Base-by-base conservation (phyloP, 2,329 filamentous ascomycete genomes). In the Calonectria multiphialidica region DNA sequence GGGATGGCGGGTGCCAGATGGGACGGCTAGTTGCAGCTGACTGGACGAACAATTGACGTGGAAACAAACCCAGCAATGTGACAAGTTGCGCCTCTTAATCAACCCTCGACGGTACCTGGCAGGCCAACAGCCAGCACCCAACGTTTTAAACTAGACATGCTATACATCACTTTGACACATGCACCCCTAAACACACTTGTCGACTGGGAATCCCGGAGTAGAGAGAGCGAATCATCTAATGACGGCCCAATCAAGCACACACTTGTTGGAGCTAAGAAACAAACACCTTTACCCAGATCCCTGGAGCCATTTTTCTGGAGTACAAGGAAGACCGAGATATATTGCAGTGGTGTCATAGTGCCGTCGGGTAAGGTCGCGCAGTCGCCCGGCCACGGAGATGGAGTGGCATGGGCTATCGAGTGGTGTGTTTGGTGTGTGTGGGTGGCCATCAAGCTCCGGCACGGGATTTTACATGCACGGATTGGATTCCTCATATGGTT, bases 321-420 rank as follows among this genome's bases (percentile, higher is more conserved):
- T 42, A 33, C 23, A 61, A 33, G 28, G 37, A 49, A 57, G 57
- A 45, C 35, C 47, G 53, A 49, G 57, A 71, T 63, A 68, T 45
- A 61, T 68, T 62, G 44, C 37, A 23, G 49, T 64, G 57, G 57
- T 71, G 68, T 53, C 42, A 68, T 70, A 42, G 50, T 35, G 55
- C 23, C 47, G 47, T 25, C 57, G 47, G 68, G 47, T 33, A 62
- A 3, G 55, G 55, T 64, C 53, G n/a, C 33, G 40, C 25, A 37
- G 42, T 33, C 16, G 18, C 47, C 47, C 25, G 28, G 30, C 37
- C 53, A 62, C 53, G 40, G 63, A 55, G 45, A 50, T 42, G 66
- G 53, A 45, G 66, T 45, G 30, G 42, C 23, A 49, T 35, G 44
- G 40, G 40, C 28, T 47, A 6, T 64, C 3, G 42, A 21, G 40